These are phyloP conservation scores for Neospermospora avenae DNA, from an alignment of 2,329 filamentous ascomycete genomes.

Conservation along the genomic window DNA sequence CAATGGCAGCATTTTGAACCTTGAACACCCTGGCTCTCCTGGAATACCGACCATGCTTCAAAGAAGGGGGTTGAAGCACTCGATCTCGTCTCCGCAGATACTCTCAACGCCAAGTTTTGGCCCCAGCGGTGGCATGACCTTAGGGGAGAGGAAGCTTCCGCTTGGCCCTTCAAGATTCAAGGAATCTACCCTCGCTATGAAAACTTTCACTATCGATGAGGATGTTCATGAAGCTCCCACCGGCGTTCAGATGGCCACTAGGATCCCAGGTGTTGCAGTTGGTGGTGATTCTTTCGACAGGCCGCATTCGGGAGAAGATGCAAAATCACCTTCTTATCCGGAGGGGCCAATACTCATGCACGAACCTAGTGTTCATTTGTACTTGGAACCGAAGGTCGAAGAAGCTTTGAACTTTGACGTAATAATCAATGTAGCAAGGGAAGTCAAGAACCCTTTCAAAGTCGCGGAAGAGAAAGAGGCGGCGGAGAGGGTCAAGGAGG, in stretches of 20 bases:
- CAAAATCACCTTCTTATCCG: constrained; percentile 79
- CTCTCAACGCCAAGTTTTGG: constrained; percentile 58
- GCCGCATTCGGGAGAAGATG: constrained; percentile 71
- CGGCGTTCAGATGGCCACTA: constrained; percentile 58
- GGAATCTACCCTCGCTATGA: constrained; percentile 27
- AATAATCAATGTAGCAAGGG: constrained; percentile 79
- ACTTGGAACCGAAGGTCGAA: constrained; percentile 74
- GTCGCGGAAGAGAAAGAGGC: constrained; percentile 35
- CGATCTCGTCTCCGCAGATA: constrained; percentile 65
- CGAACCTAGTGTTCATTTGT: constrained; percentile 72
- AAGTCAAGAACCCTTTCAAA: constrained; percentile 74
- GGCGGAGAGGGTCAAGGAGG: constrained; percentile 29
- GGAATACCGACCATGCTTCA: constrained; percentile 56
- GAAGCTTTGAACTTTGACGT: constrained; percentile 77
- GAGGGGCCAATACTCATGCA: constrained; percentile 81
- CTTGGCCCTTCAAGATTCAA: constrained; percentile 32
- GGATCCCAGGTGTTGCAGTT: constrained; percentile 45
- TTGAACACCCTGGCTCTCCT: constrained; percentile 56
- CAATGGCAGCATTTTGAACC: constrained; percentile 41
- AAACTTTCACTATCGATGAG: constrained; percentile 33
- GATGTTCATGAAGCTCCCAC: constrained; percentile 50
- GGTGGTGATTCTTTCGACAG: constrained; percentile 62
- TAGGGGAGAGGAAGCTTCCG: constrained; percentile 43
- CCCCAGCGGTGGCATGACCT: constrained; percentile 60
- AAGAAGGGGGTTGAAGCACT: constrained; percentile 62